phyloP scores from a whole-genome alignment of 768 basidiomycete genomes.

The Dentipellis fragilis region DNA sequence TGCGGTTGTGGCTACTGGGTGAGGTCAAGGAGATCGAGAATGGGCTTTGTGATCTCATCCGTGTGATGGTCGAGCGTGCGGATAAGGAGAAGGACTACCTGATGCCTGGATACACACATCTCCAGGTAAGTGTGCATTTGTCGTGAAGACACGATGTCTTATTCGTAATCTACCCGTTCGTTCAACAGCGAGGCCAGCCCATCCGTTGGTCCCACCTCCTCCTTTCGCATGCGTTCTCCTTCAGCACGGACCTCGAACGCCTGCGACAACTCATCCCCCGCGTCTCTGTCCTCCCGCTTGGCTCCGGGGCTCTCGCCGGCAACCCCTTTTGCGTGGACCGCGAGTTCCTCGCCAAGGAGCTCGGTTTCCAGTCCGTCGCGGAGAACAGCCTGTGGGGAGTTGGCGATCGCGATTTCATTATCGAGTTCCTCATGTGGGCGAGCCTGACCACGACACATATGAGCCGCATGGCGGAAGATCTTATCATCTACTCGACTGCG shows the following conservation, averaged over 20 bases:
- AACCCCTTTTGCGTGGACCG: constrained; percentile 94
- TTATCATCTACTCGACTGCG: constrained; percentile 93
- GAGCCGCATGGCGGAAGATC: constrained; percentile 90
- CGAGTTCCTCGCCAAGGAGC: constrained; percentile 82
- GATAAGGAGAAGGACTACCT: constrained; percentile 87
- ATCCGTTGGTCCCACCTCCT: constrained; percentile 98
- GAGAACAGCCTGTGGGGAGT: constrained; percentile 98
- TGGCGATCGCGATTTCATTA: constrained; percentile 93
- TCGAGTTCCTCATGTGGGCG: constrained; percentile 96
- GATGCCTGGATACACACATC: constrained; percentile 94
- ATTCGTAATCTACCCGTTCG: background rate
- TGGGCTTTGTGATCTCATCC: constrained; percentile 67
- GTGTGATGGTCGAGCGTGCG: constrained; percentile 85
- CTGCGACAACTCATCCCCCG: constrained; percentile 78
- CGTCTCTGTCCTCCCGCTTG: constrained; percentile 88
- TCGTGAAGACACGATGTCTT: background rate
- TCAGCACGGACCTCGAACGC: constrained; percentile 81
- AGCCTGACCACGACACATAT: constrained; percentile 89
- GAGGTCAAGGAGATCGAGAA: constrained; percentile 59
- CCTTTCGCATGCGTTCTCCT: constrained; percentile 90
- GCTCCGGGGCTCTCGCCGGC: constrained; percentile 90
- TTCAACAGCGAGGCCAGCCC: constrained; percentile 81
- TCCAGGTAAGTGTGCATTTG: constrained; percentile 57
- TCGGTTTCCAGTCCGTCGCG: constrained; percentile 79
- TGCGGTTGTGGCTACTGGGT: constrained; percentile 90